Evolutionary conservation across 2,329 filamentous ascomycete species (phyloP).

Genomic region (Lasiodiplodia sp.): DNA sequence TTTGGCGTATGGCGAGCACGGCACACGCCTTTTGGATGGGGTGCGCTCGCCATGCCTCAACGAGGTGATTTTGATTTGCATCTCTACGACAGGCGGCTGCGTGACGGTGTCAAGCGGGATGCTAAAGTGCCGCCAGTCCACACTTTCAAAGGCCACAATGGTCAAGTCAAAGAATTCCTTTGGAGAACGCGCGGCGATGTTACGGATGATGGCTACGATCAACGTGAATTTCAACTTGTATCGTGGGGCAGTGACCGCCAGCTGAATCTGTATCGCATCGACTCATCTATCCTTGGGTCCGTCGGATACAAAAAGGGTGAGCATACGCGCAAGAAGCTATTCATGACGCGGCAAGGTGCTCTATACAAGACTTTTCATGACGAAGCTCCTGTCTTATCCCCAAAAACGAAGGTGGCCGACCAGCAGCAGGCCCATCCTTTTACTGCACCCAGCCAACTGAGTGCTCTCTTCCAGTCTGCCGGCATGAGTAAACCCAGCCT

Average conservation of each 20-base stretch:
- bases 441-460: slow-evolving; percentile 32
- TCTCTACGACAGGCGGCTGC: slow-evolving; percentile 74
- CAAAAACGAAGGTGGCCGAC: slow-evolving; percentile 9
- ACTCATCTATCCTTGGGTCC: slow-evolving; percentile 67
- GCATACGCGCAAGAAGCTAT: slow-evolving; percentile 68
- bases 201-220: slow-evolving; percentile 73
- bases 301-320: slow-evolving; percentile 78
- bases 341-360: slow-evolving; percentile 82
- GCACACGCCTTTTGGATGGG: slow-evolving; percentile 88
- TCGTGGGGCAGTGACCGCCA: slow-evolving; percentile 91
- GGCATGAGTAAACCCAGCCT: slow-evolving; percentile 36
- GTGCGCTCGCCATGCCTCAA: slow-evolving; percentile 89
- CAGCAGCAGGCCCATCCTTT: slow-evolving; percentile 22
- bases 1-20: slow-evolving; percentile 92
- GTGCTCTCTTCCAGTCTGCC: slow-evolving; percentile 33
- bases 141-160: slow-evolving; percentile 63
- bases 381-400: slow-evolving; percentile 34
- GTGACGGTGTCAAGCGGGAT: slow-evolving; percentile 52
- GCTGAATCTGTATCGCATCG: slow-evolving; percentile 77
- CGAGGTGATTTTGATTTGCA: slow-evolving; percentile 85
- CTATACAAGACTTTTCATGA: slow-evolving; percentile 85
- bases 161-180: slow-evolving; percentile 86
- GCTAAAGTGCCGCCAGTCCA: slow-evolving; percentile 53
- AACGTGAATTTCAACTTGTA: slow-evolving; percentile 90
- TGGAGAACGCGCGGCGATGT: slow-evolving; percentile 79